Base-by-base conservation (phyloP, 1,139 yeast genomes). In the Yarrowia galli region DNA sequence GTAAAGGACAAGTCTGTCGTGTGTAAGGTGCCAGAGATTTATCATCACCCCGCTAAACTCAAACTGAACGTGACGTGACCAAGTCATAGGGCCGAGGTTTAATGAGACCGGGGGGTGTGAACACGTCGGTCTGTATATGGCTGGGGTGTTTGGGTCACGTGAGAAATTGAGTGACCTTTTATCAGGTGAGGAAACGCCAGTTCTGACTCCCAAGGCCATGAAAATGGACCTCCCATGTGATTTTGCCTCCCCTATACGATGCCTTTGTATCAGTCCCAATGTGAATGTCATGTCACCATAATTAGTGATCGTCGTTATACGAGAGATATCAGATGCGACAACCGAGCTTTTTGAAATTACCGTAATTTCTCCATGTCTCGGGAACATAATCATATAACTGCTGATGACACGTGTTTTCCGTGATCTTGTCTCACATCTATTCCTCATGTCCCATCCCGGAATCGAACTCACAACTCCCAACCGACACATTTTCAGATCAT, bases 11-110 rank as follows among this genome's bases (percentile, higher is more conserved):
- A 32, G 49, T 58, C 51, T 18, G 51, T 28, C 51, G 64, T 58
- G 64, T 53, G 32, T 22, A 20, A 9, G 13, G 51, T 28, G 63
- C 48, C n/a, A 20, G 45, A 43, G 64, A 58, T 58, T 58, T 58
- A 58, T 43, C 51, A 58, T 43, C 64, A 42, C 49, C 64, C 64
- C 64, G 51, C 51, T 58, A 58, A 58, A 58, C 64, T 58, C 64
- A 58, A 58, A 58, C 32, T 58, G 64, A 58, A 58, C 64, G 64
- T 58, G 64, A 58, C 64, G 64, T 58, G 64, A 58, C 64, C 28
- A 40, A 18, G 63, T 42, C 63, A 53, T 32, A 53, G 60, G 60
- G 60, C 60, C 60, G 60, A 53, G 60, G 60, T 23, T 53, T 51
- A 20, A 51, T 51, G 42, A 51, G 22, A 16, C 25, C 5, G 40